Conservation (phyloP, 2,329 filamentous ascomycete species). For the Diplocarpon mali region DNA sequence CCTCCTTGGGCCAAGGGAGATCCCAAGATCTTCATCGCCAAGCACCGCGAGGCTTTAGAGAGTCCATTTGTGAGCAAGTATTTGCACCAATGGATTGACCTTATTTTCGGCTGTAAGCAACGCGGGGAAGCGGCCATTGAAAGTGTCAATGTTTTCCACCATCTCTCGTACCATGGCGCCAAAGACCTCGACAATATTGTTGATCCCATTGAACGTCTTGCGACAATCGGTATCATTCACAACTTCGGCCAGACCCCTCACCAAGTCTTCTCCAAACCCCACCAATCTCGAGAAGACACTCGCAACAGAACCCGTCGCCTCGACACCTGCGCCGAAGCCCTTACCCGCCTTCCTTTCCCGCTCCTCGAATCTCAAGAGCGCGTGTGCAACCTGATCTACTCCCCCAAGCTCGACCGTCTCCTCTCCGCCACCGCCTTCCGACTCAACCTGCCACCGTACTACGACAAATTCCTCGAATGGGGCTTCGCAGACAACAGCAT, state of each 20-base stretch:
- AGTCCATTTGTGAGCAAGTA: constrained; percentile 85
- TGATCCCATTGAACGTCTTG: constrained; percentile 74
- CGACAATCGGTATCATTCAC: constrained; percentile 92
- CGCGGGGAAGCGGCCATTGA: constrained; percentile 86
- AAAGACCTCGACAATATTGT: constrained; percentile 86
- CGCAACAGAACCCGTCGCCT: constrained; percentile 56
- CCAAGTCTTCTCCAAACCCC: constrained; percentile 77
- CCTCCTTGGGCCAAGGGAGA: constrained; percentile 96
- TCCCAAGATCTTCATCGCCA: constrained; percentile 87
- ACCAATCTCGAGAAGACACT: constrained; percentile 63
- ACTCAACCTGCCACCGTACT: constrained; percentile 73
- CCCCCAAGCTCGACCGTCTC: constrained; percentile 68
- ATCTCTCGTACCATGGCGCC: constrained; percentile 87
- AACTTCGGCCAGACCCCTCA: constrained; percentile 97
- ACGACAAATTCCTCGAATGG: constrained; percentile 92
- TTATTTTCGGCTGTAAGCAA: constrained; percentile 91
- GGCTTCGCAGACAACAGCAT: constrained; percentile 89
- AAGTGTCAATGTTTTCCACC: constrained; percentile 89
- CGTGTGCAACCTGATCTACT: constrained; percentile 68
- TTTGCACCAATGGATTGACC: constrained; percentile 89
- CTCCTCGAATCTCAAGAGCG: constrained; percentile 63
- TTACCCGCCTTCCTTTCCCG: constrained; percentile 70
- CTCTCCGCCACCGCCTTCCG: constrained; percentile 76
- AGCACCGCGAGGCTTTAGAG: constrained; percentile 90
- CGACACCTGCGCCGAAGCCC: constrained; percentile 64